Percentiles rank a stretch among this genome's conserved stretches.
Evolutionary conservation across 2,329 filamentous ascomycete species (phyloP).

Genomic region (Fusarium sp.): DNA sequence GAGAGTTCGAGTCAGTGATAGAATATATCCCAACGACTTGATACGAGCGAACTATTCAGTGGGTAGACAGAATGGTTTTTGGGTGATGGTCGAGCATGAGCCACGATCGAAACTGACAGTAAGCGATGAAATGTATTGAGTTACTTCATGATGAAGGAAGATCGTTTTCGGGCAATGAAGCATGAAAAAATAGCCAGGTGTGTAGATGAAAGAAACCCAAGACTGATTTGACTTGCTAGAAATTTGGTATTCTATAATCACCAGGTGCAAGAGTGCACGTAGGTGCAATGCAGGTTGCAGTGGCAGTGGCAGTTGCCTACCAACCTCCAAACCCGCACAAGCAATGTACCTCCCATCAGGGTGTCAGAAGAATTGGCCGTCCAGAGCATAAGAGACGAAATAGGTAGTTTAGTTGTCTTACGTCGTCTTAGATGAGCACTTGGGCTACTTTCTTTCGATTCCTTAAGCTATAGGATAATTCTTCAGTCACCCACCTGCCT

Average conservation of each 20-base stretch:
- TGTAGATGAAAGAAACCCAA: neutral
- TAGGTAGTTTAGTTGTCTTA: neutral
- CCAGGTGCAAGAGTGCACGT: slow-evolving; percentile 21
- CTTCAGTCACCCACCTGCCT: neutral
- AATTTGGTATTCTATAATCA: neutral
- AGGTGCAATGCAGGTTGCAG: slow-evolving; percentile 42
- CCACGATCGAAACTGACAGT: slow-evolving; percentile 2
- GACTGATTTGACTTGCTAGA: neutral
- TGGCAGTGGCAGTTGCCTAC: slow-evolving; percentile 22
- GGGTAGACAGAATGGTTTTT: neutral
- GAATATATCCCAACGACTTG: neutral
- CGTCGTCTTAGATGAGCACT: neutral
- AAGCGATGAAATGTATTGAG: slow-evolving; percentile 22
- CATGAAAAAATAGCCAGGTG: neutral
- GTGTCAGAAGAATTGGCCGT: neutral
- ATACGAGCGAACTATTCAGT: neutral
- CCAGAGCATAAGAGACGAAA: neutral
- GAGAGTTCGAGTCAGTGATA: neutral
- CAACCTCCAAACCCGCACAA: neutral
- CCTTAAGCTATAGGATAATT: neutral
- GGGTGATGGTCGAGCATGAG: neutral
- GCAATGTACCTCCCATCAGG: neutral
- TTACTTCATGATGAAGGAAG: slow-evolving; percentile 16
- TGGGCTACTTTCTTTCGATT: neutral
- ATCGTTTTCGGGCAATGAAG: neutral